Conservation (phyloP, 2,329 filamentous ascomycete species). For the Aspergillaceae sp. region DNA sequence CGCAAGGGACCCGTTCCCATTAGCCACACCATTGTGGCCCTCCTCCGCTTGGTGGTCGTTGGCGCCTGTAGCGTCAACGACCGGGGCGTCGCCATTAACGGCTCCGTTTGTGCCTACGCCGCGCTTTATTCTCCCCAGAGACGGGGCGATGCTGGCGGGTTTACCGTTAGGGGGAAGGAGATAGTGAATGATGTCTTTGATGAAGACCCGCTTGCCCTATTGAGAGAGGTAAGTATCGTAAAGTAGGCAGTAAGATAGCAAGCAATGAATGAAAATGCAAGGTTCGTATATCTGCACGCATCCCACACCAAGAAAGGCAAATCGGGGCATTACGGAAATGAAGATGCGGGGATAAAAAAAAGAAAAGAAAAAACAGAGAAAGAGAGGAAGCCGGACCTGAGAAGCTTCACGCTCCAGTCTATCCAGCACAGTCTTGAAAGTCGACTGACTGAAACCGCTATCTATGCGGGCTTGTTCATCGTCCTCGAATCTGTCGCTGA, state of each 20-base stretch:
- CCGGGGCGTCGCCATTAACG: slow-evolving; percentile 9
- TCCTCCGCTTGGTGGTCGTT: slow-evolving; percentile 15
- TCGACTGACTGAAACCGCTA: slow-evolving; percentile 38
- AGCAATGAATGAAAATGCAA: no score
- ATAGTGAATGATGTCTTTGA: slow-evolving; percentile 97
- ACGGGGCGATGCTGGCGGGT: slow-evolving; percentile 64
- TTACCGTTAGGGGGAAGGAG: slow-evolving; percentile 66
- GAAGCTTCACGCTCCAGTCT: slow-evolving; percentile 61
- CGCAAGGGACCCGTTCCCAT: slow-evolving; percentile 7
- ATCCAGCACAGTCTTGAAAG: slow-evolving; percentile 59
- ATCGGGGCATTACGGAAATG: slow-evolving; percentile 2
- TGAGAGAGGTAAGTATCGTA: not conserved
- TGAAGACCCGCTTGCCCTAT: slow-evolving; percentile 84
- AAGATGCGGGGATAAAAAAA: slow-evolving; percentile 8
- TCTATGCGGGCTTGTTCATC: slow-evolving; percentile 47
- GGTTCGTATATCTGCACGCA: no score
- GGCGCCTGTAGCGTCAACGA: slow-evolving; percentile 14
- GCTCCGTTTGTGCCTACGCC: slow-evolving; percentile 47
- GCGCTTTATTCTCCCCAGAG: slow-evolving; percentile 53
- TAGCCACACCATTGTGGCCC: slow-evolving; percentile 7
- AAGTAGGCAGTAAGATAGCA: not conserved
- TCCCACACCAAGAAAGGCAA: no score
- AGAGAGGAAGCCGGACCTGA: slow-evolving; percentile 51
- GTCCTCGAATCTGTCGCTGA: slow-evolving; percentile 68
- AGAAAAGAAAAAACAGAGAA: slow-evolving; percentile 13